phyloP scores from a whole-genome alignment of 352 stramenopile species.

The Globisporangium emineosum region DNA sequence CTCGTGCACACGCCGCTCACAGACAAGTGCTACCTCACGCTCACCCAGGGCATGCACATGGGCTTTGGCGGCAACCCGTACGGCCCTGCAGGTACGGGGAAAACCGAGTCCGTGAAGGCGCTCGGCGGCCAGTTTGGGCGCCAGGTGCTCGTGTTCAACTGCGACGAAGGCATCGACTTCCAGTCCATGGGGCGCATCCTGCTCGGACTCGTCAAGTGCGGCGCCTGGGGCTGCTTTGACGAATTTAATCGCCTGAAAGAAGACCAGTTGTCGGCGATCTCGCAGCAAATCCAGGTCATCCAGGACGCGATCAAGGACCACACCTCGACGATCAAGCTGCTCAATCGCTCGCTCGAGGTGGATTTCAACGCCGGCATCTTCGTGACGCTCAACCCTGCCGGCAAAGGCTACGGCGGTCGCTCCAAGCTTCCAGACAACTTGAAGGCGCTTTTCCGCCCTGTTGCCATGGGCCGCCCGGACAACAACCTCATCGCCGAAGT shows the following conservation, averaged over 20 bases:
- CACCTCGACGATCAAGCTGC: conserved; percentile 62
- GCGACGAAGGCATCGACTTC: conserved; percentile 94
- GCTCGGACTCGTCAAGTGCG: conserved; percentile 93
- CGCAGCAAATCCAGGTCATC: conserved; percentile 94
- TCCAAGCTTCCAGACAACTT: conserved; percentile 93
- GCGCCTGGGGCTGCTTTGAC: conserved; percentile 96
- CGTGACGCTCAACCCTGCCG: conserved; percentile 93
- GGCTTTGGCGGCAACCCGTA: conserved; percentile 93
- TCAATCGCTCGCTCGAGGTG: conserved; percentile 86
- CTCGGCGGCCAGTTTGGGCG: conserved; percentile 88
- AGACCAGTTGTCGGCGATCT: conserved; percentile 92
- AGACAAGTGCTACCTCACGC: conserved; percentile 94
- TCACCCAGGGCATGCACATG: conserved; percentile 93
- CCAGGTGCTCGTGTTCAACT: conserved; percentile 93
- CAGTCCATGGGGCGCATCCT: conserved; percentile 95
- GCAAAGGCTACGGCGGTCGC: conserved; percentile 92
- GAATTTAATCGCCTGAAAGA: conserved; percentile 96
- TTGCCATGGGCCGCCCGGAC: conserved; percentile 91
- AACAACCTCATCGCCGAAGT: conserved; percentile 95
- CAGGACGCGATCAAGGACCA: conserved; percentile 92
- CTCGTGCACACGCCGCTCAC: conserved; percentile 94
- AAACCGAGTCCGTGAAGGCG: conserved; percentile 95
- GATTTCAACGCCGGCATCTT: conserved; percentile 95
- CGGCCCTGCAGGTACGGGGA: conserved; percentile 92
- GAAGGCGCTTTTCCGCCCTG: conserved; percentile 93